phyloP scores from a whole-genome alignment of 129 eudicot species.

The Lonicera japonica region DNA sequence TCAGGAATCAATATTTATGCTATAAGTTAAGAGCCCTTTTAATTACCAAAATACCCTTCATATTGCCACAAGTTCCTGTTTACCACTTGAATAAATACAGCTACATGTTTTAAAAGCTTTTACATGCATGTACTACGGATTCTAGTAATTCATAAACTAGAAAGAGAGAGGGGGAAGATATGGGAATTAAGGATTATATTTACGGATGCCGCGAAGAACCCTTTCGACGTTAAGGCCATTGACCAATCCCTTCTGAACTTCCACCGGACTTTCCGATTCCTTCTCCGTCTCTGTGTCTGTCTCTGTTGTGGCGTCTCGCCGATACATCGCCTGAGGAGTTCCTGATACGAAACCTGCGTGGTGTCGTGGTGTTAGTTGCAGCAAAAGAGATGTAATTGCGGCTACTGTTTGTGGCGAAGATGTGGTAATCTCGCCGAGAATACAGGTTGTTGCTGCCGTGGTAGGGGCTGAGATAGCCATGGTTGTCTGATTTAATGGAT shows the following conservation, averaged over 20 bases:
- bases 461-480: constrained; percentile 28
- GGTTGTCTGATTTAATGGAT: background rate
- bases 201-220: constrained; percentile 82
- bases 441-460: constrained; percentile 14
- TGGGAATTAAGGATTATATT: background rate
- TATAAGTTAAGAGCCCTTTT: background rate
- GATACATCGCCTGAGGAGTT: constrained; percentile 23
- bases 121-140: no score
- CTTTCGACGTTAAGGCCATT: constrained; percentile 76
- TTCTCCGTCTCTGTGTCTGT: constrained; percentile 17
- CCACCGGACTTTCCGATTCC: constrained; percentile 30
- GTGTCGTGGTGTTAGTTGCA: constrained; percentile 1
- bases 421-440: constrained; percentile 12
- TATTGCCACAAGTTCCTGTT: no score
- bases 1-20: background rate
- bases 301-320: no score
- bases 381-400: constrained; percentile 5
- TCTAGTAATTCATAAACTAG: background rate
- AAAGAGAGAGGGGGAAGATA: no score
- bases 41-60: background rate
- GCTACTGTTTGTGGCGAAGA: background rate
- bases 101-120: no score
- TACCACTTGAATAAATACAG: no score
- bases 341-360: constrained; percentile 9
- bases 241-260: constrained; percentile 52